These are phyloP conservation scores for Lotmaria passim DNA, from an alignment of 208 protist species.

Conservation along the genomic window DNA sequence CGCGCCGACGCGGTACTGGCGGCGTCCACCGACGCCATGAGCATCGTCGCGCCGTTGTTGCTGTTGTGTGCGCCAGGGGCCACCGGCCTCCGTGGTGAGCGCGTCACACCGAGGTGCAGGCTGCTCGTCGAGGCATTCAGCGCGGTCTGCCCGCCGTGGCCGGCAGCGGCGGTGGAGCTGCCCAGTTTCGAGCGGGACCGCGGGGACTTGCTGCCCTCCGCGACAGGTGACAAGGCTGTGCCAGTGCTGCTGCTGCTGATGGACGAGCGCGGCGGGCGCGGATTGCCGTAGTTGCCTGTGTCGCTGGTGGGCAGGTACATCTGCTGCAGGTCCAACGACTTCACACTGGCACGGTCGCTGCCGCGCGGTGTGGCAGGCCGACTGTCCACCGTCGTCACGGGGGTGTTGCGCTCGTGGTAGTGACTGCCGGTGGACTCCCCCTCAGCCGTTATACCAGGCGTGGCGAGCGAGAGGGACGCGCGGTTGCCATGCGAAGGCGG, in stretches of 20 bases:
- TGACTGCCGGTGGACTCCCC: neutral
- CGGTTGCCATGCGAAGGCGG: conserved; percentile 4
- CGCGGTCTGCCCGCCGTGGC: neutral
- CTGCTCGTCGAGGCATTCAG: conserved; percentile 14
- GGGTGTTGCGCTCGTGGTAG: neutral
- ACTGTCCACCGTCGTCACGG: neutral
- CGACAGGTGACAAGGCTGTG: neutral
- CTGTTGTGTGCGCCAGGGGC: conserved; percentile 7
- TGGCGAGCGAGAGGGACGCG: neutral
- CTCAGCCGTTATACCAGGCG: neutral
- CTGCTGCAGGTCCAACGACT: conserved; percentile 16
- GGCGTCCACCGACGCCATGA: conserved; percentile 9
- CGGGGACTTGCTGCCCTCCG: neutral
- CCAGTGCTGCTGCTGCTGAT: neutral
- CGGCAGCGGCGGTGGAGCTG: neutral
- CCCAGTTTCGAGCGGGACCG: neutral
- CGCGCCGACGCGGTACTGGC: neutral
- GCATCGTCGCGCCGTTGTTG: neutral
- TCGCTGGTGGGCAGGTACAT: neutral
- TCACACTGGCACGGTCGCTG: conserved; percentile 12
- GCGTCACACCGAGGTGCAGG: conserved; percentile 22
- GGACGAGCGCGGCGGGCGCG: neutral
- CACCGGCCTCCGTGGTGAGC: conserved; percentile 16
- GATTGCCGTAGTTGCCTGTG: neutral
- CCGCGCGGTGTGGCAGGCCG: conserved; percentile 3